phyloP scores from a whole-genome alignment of 2,329 filamentous ascomycete genomes.

The Pyrenophora teres region DNA sequence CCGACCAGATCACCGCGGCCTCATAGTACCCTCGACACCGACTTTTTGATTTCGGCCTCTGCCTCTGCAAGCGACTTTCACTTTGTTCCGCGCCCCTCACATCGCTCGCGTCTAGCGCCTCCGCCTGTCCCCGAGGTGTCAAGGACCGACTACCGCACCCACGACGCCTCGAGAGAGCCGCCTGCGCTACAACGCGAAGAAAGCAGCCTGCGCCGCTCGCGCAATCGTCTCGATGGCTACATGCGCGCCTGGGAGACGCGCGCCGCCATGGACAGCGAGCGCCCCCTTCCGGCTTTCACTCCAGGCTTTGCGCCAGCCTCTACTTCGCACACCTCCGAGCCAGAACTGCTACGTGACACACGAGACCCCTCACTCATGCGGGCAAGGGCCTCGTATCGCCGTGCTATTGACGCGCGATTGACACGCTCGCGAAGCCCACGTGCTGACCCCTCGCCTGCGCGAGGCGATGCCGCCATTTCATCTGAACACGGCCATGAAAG shows the following conservation, averaged over 20 bases:
- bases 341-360: slow-evolving; percentile 9
- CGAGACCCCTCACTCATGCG: slow-evolving; percentile 4
- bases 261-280: slow-evolving; percentile 15
- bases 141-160: slow-evolving; percentile 22
- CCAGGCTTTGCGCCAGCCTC: slow-evolving; percentile 44
- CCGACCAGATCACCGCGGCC: slow-evolving; percentile 29
- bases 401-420: slow-evolving; percentile 9
- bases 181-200: slow-evolving; percentile 22
- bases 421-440: slow-evolving; percentile 21
- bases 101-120: slow-evolving; percentile 32
- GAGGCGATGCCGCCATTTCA: slow-evolving; percentile 9
- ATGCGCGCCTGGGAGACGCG: slow-evolving; percentile 22
- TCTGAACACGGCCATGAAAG: slow-evolving; percentile 28
- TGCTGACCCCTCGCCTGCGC: slow-evolving; percentile 3
- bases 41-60: slow-evolving; percentile 19
- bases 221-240: slow-evolving; percentile 13
- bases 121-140: slow-evolving; percentile 44
- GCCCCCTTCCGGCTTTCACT: slow-evolving; percentile 37
- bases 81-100: slow-evolving; percentile 22
- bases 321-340: slow-evolving; percentile 16
- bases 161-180: slow-evolving; percentile 19
- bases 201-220: slow-evolving; percentile 19
- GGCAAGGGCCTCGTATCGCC: slow-evolving; percentile 16
- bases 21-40: slow-evolving; percentile 22
- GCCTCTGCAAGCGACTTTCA: slow-evolving; percentile 20